These are phyloP conservation scores for Hibiscus syriacus DNA, from an alignment of 345 rosid species.

Conservation along the genomic window DNA sequence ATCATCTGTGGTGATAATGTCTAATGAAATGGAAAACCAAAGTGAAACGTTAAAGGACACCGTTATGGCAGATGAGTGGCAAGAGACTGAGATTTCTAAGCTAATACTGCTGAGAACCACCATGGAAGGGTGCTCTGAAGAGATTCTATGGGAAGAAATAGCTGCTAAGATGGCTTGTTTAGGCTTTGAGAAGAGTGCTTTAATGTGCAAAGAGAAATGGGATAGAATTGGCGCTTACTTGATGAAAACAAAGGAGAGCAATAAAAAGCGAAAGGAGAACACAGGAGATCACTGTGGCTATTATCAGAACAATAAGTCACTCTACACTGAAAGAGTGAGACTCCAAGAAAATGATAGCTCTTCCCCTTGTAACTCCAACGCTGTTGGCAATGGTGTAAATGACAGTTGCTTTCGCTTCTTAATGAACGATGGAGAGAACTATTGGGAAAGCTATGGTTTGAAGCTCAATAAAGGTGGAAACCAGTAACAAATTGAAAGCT, in stretches of 20 bases:
- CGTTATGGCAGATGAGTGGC: conserved; percentile 29
- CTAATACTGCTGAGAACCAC: conserved; percentile 44
- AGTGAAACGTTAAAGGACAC: conserved; percentile 25
- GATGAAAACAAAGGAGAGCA: conserved; percentile 27
- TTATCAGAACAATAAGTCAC: conserved; percentile 26
- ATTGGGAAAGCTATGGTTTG: conserved; percentile 28
- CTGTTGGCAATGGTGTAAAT: conserved; percentile 34
- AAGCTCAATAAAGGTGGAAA: conserved; percentile 75
- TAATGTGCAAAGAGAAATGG: conserved; percentile 57
- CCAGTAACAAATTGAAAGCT: too few relatives aligned
- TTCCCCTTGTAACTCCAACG: conserved; percentile 49
- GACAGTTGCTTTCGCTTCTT: conserved; percentile 73
- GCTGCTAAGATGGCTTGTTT: conserved; percentile 37
- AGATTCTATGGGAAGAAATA: conserved; percentile 44
- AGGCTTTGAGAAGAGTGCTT: conserved; percentile 47
- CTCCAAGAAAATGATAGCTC: conserved; percentile 31
- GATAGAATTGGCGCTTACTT: conserved; percentile 29
- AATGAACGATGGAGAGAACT: not conserved
- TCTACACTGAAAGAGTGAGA: conserved; percentile 15
- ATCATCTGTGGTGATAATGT: conserved; percentile 29
- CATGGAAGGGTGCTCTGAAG: conserved; percentile 45
- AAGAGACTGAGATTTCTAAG: conserved; percentile 45
- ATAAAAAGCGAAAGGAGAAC: conserved; percentile 41
- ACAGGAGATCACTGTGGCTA: conserved; percentile 27
- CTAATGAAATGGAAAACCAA: too few relatives aligned